Percentiles rank a stretch among this genome's conserved stretches.
phyloP scores from a whole-genome alignment of 2,329 filamentous ascomycete species.

The Ophiosphaerella narmari region DNA sequence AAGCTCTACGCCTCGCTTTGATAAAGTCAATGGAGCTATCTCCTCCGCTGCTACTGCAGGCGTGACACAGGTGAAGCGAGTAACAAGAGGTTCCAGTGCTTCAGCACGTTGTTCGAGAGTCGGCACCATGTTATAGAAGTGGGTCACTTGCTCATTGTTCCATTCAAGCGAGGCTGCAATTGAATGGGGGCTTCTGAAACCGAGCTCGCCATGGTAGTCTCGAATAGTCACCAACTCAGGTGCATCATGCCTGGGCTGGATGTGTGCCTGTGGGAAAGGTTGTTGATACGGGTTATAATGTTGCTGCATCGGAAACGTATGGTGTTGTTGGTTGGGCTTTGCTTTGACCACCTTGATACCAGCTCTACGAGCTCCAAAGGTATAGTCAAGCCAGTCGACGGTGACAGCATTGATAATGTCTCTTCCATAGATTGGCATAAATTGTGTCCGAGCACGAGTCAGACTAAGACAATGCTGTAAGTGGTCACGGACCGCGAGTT shows the following conservation, averaged over 20 bases:
- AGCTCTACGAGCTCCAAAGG: slow-evolving; percentile 50
- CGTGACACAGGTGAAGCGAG: slow-evolving; percentile 90
- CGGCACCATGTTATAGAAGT: slow-evolving; percentile 70
- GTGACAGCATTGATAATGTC: slow-evolving; percentile 76
- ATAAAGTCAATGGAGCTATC: slow-evolving; percentile 67
- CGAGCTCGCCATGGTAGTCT: slow-evolving; percentile 32
- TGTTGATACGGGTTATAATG: slow-evolving; percentile 5
- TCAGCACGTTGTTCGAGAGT: slow-evolving; percentile 75
- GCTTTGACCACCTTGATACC: slow-evolving; percentile 21
- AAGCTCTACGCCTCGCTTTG: slow-evolving; percentile 61
- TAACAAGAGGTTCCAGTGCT: slow-evolving; percentile 73
- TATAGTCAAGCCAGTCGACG: slow-evolving; percentile 53
- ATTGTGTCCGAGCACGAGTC: slow-evolving; percentile 79
- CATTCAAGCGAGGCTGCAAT: slow-evolving; percentile 57
- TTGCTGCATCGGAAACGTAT: slow-evolving; percentile 9
- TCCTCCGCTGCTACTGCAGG: slow-evolving; percentile 85
- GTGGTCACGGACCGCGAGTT: slow-evolving; percentile 69
- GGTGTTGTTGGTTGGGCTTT: slow-evolving; percentile 7
- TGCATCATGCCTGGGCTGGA: slow-evolving; percentile 19
- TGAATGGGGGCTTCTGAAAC: slow-evolving; percentile 37
- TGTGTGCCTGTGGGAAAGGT: slow-evolving; percentile 22
- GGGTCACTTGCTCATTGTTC: slow-evolving; percentile 71
- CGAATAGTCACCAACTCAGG: slow-evolving; percentile 43
- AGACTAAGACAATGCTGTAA: slow-evolving; percentile 80
- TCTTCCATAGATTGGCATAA: slow-evolving; percentile 79